Evolutionary conservation across 495 filamentous ascomycete species (phyloP), one percentile per base, ranked within the genome.

Genomic region (Saxispiralis lemnorum): DNA sequence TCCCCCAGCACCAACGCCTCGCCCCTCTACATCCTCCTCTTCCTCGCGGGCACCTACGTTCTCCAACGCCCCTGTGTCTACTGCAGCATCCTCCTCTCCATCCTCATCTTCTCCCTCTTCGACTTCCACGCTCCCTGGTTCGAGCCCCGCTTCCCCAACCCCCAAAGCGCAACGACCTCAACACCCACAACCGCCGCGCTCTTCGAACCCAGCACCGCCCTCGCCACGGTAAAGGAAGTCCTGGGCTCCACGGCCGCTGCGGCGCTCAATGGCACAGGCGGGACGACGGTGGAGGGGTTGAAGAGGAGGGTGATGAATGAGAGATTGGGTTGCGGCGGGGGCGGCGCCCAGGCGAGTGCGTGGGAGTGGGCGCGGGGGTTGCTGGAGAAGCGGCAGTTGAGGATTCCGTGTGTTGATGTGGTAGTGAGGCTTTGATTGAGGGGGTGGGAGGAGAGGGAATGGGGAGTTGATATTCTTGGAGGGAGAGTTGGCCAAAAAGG

Each of bases 21-120:
- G 4, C 60, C 60, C n/a, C 45, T 63, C 46, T 65, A 62, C 51
- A 50, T 63, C 51, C 17, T 60, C 49, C 60, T 65, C 53, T 65
- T 65, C 56, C 47, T 65, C 41, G 51, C 56, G 13, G 59, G 52
- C 7, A 59, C 53, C 33, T 63, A 61, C 48, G 48, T 57, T 48
- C 56, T 65, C 38, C 57, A 62, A 46, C 56, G 61, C 14, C 61
- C 62, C 4, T 65, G 62, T 51, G 56, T 65, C 28, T 65, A 65
- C 55, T 65, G 62, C 55, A 58, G 56, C 28, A 49, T 63, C 38
- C 59, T 65, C 34, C 58, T 65, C 35, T 51, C 54, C 51, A 56
- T 63, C 41, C 58, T 65, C 40, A 51, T 63, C 38, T 41, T 62
- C 30, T 49, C 62, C 6, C 54, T 65, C 46, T 61, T 63, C 55